phyloP scores from a whole-genome alignment of 371 early-diverging fungal genomes.

The Lichtheimia ramosa region DNA sequence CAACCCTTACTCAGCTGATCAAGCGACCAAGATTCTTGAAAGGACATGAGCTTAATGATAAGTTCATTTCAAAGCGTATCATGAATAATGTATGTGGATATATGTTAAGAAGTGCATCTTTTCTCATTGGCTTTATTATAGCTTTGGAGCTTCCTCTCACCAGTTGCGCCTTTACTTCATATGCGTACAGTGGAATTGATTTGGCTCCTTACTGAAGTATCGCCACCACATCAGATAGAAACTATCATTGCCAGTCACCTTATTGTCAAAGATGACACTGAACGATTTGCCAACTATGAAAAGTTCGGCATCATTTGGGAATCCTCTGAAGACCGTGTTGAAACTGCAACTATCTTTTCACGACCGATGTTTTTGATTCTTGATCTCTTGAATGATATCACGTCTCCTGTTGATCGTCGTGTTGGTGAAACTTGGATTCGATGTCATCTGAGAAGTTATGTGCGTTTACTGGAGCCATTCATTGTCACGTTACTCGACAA shows the following conservation, averaged over 20 bases:
- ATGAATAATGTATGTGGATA: slow-evolving; percentile 30
- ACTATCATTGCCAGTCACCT: slow-evolving; percentile 59
- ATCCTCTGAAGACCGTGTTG: slow-evolving; percentile 47
- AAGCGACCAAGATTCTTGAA: slow-evolving; percentile 22
- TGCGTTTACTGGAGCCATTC: slow-evolving; percentile 65
- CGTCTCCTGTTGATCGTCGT: slow-evolving; percentile 57
- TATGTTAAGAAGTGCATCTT: background rate
- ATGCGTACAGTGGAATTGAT: slow-evolving; percentile 65
- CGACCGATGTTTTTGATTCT: slow-evolving; percentile 74
- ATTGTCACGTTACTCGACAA: slow-evolving; percentile 55
- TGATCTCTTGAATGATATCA: slow-evolving; percentile 61
- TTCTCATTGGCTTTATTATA: background rate
- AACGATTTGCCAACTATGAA: slow-evolving; percentile 45
- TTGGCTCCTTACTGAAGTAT: slow-evolving; percentile 60
- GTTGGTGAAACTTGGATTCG: slow-evolving; percentile 77
- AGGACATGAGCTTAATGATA: slow-evolving; percentile 12
- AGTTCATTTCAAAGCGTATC: slow-evolving; percentile 18
- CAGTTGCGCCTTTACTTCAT: slow-evolving; percentile 51
- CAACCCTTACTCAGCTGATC: slow-evolving; percentile 36
- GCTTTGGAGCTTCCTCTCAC: slow-evolving; percentile 51
- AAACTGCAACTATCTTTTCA: slow-evolving; percentile 55
- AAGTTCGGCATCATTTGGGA: slow-evolving; percentile 78
- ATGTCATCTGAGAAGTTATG: slow-evolving; percentile 62
- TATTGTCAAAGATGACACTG: slow-evolving; percentile 33
- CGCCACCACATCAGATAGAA: slow-evolving; percentile 60